A percentile compares a stretch with the other conserved stretches of the same genome.
These are phyloP conservation scores for Colletotrichum sp. DNA, from an alignment of 2,329 filamentous ascomycete species.

Conservation along the genomic window DNA sequence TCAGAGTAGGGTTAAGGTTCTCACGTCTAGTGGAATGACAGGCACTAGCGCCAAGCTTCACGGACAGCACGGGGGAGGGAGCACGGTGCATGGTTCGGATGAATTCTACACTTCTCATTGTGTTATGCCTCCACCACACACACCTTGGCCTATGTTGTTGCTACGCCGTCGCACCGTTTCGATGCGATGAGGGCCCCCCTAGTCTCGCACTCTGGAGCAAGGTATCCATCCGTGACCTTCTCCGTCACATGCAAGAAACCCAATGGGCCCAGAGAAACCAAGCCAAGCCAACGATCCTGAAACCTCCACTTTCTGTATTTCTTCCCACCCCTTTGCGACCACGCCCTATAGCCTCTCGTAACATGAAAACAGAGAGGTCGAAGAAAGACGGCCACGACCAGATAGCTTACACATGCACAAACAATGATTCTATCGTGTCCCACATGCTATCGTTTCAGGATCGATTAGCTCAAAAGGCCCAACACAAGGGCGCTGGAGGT, in stretches of 20 bases:
- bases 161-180: background rate
- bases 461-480: background rate
- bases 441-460: conserved; percentile 7
- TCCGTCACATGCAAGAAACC: conserved; percentile 4
- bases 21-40: background rate
- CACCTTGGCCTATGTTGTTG: background rate
- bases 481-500: background rate
- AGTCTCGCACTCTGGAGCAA: background rate
- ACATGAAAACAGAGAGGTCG: background rate
- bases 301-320: background rate
- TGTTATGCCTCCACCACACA: background rate
- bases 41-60: background rate
- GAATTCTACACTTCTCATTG: background rate
- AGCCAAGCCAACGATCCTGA: conserved; percentile 13
- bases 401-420: conserved; percentile 13
- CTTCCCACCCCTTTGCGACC: background rate
- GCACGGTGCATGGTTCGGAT: background rate
- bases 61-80: background rate
- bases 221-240: background rate
- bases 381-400: background rate
- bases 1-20: background rate
- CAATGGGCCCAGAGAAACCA: background rate
- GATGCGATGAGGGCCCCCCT: background rate
- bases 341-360: background rate
- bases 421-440: conserved; percentile 7